Conservation (phyloP, 2,329 filamentous ascomycete species). For the Thermochaetoides dissita region DNA sequence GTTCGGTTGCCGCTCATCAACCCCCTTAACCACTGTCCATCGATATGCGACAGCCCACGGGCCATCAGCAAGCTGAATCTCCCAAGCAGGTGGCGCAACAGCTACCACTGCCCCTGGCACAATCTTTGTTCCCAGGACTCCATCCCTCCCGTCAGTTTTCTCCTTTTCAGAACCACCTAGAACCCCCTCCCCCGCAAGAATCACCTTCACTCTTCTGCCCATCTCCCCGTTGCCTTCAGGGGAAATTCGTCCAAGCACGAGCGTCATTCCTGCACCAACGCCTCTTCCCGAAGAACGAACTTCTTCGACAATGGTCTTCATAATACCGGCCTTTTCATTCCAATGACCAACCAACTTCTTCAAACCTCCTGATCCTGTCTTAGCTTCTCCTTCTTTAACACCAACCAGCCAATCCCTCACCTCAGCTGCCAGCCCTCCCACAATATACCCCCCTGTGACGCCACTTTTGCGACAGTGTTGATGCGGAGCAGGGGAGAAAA, state of each 20-base stretch:
- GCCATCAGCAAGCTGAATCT: conserved; percentile 20
- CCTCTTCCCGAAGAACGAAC: conserved; percentile 4
- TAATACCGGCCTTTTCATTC: not conserved
- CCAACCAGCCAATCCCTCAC: conserved; percentile 32
- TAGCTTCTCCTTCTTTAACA: conserved; percentile 20
- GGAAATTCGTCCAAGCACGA: conserved; percentile 14
- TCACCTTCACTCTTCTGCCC: not conserved
- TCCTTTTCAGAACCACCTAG: not conserved
- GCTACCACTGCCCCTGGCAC: conserved; percentile 17
- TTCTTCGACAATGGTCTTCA: conserved; percentile 8
- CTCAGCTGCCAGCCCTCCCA: conserved; percentile 28
- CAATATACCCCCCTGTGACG: conserved; percentile 22
- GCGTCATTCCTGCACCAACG: conserved; percentile 15
- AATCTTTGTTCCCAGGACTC: no score
- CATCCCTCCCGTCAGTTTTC: no score
- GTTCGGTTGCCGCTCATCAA: no score
- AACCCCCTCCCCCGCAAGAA: conserved; percentile 5
- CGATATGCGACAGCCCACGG: conserved; percentile 24
- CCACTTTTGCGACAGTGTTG: conserved; percentile 7
- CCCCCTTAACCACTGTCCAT: conserved; percentile 18
- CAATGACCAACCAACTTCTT: no score
- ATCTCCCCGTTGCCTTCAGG: conserved; percentile 1
- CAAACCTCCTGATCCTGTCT: no score
- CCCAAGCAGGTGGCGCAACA: conserved; percentile 24
- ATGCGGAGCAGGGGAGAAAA: conserved; percentile 25